Evolutionary conservation across 805 yeast genomes (phyloP), one percentile per base, ranked within the genome.

Genomic region (Yarrowia deformans): DNA sequence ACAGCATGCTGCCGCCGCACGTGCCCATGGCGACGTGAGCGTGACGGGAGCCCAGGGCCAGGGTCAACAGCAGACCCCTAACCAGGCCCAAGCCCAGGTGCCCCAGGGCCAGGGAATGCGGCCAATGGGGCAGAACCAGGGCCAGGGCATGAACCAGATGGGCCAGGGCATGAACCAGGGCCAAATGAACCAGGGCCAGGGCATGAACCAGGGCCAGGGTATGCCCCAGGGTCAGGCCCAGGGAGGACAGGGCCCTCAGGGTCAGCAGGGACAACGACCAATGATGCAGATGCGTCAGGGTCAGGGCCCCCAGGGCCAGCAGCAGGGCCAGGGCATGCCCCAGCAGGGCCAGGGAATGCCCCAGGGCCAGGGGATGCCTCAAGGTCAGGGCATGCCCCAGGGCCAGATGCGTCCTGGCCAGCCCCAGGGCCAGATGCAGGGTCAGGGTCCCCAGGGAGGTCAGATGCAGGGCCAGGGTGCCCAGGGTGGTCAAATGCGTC

Each of bases 291-390:
- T 56, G 66, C 66, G 52, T 2, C 50, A 29, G n/a, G 66, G 66
- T 12, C 66, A 56, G 18, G n/a, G n/a, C n/a, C n/a, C n/a, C 29
- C 61, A 55, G 19, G 61, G 37, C 19, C 61, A 55, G 48, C 19
- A 12, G 2, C 60, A 54, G 34, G 61, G 46, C 46, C 63, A 40
- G 55, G 40, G 48, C 1, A 19, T 18, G 29, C 29, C 29, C 40
- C 68, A 60, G 42, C 70, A 70, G 46, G 74, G 72, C 48, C 76
- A 72, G 49, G 60, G 56, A 3, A 70, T 55, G 16, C 66, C 64
- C n/a, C 61, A 55, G 35, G 63, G 49, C 16, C 63, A 56, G 23
- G 63, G 64, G 1, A 56, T 56, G 50, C 49, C 64, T n/a, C 42
- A 50, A 61, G 69, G 40, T 13, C 69, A 64, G n/a, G 67, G 64